Conservation (phyloP, 441 rosid genomes). For the Bruguiera hainesii region DNA sequence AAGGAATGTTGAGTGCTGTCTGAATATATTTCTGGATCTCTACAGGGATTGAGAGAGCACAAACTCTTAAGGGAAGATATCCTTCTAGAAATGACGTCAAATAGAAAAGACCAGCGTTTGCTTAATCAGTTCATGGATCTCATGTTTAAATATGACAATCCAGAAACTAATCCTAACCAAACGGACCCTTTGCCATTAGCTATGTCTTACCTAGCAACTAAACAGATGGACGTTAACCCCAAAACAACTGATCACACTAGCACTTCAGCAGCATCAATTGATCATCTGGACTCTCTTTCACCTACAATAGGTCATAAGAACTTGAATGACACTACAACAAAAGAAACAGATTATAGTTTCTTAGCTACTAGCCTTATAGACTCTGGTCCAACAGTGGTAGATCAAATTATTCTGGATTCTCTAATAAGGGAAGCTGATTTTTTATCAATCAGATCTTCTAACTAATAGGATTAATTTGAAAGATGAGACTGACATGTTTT, state of each 20-base stretch:
- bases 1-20: too few species aligned
- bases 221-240: slow-evolving; percentile 27
- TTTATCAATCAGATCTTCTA: too few species aligned
- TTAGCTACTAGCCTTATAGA: neutral
- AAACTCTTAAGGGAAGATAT: slow-evolving; percentile 78
- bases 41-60: slow-evolving; percentile 88
- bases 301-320: slow-evolving; percentile 12
- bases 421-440: too few species aligned
- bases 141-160: slow-evolving; percentile 60
- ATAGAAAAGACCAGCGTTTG: slow-evolving; percentile 90
- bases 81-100: slow-evolving; percentile 94
- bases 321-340: neutral
- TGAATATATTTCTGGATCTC: neutral
- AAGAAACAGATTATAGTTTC: neutral
- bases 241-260: slow-evolving; percentile 15
- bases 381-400: too few species aligned
- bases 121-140: slow-evolving; percentile 92
- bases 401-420: too few species aligned
- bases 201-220: slow-evolving; percentile 16
- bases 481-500: too few species aligned
- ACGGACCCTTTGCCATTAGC: slow-evolving; percentile 16
- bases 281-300: slow-evolving; percentile 22
- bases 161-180: slow-evolving; percentile 31
- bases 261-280: slow-evolving; percentile 17
- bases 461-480: too few species aligned